A percentile compares a stretch with the other conserved stretches of the same genome.
Evolutionary conservation across 2,329 filamentous ascomycete genomes (phyloP).

Genomic region (Pezicula radicicola): DNA sequence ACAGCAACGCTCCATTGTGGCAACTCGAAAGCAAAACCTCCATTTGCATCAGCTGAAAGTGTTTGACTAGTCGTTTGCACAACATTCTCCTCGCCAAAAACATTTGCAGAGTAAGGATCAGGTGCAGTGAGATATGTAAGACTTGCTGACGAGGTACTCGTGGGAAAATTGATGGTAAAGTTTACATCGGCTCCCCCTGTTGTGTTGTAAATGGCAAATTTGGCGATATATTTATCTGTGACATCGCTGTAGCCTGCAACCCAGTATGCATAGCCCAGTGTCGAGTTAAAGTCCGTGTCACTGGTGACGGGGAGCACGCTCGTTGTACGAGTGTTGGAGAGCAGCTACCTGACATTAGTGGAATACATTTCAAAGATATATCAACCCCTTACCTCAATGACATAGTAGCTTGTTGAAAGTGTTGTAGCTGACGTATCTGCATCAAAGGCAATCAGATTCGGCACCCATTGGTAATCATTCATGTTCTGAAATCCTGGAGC

Average conservation of each 20-base stretch:
- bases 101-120: conserved; percentile 3
- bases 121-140: conserved; percentile 40
- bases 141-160: conserved; percentile 31
- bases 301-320: conserved; percentile 40
- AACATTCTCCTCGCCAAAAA: background rate
- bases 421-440: conserved; percentile 41
- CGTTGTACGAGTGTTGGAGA: conserved; percentile 41
- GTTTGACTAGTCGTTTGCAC: background rate
- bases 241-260: conserved; percentile 43
- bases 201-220: conserved; percentile 49
- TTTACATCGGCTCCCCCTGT: conserved; percentile 37
- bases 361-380: background rate
- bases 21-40: background rate
- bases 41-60: background rate
- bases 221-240: conserved; percentile 42
- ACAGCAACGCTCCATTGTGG: conserved; percentile 2
- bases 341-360: conserved; percentile 27
- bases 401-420: conserved; percentile 44
- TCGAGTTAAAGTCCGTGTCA: conserved; percentile 23
- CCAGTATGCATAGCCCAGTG: conserved; percentile 39
- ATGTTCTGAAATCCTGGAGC: conserved; percentile 8
- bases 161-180: conserved; percentile 41
- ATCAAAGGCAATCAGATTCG: conserved; percentile 5
- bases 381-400: conserved; percentile 36
- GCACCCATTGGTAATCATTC: conserved; percentile 5